Conservation (phyloP, 805 yeast genomes). For the Naumovozyma baii region DNA sequence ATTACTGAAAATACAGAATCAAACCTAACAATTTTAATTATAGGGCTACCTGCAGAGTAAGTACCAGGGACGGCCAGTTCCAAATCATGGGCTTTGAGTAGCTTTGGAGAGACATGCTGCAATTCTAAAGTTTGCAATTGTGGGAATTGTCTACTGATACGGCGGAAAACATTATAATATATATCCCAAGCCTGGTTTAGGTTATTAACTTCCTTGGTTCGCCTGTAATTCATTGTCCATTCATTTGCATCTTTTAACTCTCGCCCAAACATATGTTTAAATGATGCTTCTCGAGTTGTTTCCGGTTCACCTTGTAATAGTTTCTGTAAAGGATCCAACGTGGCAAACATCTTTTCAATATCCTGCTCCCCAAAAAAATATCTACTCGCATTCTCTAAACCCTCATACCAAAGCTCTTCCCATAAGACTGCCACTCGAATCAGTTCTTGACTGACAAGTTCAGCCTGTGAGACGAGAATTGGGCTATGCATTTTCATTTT, state of each 20-base stretch:
- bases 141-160: constrained; percentile 79
- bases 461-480: constrained; percentile 74
- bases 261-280: constrained; percentile 82
- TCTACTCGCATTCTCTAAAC: constrained; percentile 87
- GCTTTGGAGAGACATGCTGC: constrained; percentile 84
- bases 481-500: constrained; percentile 83
- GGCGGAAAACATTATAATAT: constrained; percentile 84
- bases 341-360: constrained; percentile 88
- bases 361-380: constrained; percentile 86
- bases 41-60: constrained; percentile 61
- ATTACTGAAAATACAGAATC: constrained; percentile 77
- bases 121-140: constrained; percentile 75
- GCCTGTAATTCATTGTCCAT: constrained; percentile 76
- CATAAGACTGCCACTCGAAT: constrained; percentile 89
- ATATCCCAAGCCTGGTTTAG: constrained; percentile 95
- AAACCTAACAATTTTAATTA: constrained; percentile 58
- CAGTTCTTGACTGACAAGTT: constrained; percentile 76
- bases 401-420: constrained; percentile 97
- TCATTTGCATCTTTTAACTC: constrained; percentile 85
- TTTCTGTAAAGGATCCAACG: constrained; percentile 76
- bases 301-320: constrained; percentile 78
- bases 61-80: constrained; percentile 90
- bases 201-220: constrained; percentile 76
- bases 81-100: constrained; percentile 63
- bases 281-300: constrained; percentile 79